Evolutionary conservation across 2,329 filamentous ascomycete genomes (phyloP), one percentile per base, ranked within the genome.

Genomic region (Colletotrichum ledebouriae): DNA sequence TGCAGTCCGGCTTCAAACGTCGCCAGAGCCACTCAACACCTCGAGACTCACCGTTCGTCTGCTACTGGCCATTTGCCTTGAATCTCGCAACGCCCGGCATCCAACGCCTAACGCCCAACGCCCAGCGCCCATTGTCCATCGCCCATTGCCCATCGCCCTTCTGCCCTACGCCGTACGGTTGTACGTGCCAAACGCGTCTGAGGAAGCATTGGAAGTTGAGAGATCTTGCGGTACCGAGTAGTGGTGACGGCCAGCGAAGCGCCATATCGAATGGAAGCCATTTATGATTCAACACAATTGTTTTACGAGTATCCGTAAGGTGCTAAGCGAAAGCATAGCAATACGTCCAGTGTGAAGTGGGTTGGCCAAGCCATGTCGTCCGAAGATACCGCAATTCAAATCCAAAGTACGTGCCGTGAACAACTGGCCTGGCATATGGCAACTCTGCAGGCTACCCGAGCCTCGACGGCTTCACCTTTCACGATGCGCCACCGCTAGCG

Each of bases 1-100:
- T 57, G 42, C 33, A 58, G 53, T 47, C 49, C 15, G 49, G n/a
- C 25, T 33, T 41, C 60, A 63, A 63, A 49, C 53, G 33, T 17
- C 55, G n/a, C 47, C 29, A 29, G 37, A 61, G 47, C 59, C 57
- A 61, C 63, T 61, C 39, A 41, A 39, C 41, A 55, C 42, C 25
- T 25, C 33, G 4, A n/a, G 17, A 47, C 33, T 39, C 17, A 34
- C 57, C 57, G 55, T 41, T 66, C 22, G 17, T 17, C 55, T 41
- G 52, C 33, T 10, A 39, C 52, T 55, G 33, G 52, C 37, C 29
- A 55, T 41, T 41, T 39, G 52, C 17, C 29, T 55, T 29, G 49
- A 33, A 34, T 49, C 37, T 50, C 17, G 15, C 17, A 42, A 50
- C 49, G 39, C 34, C 61, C 56, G 52, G 13, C 62, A 29, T n/a